Evolutionary conservation across 1,139 yeast species (phyloP).

Genomic region (Candida albicans): DNA sequence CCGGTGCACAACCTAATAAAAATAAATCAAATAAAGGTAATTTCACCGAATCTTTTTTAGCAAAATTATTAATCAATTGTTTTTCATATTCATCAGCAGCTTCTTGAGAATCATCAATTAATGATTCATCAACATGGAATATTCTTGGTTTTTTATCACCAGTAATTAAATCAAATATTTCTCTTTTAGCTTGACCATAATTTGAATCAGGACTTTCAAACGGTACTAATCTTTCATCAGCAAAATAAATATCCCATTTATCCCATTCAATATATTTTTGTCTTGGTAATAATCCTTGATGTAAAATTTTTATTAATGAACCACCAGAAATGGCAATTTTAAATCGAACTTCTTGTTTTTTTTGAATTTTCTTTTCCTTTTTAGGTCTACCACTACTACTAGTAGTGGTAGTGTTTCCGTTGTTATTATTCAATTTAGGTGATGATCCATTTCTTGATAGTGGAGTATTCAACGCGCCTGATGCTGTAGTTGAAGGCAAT

Average conservation of each 20-base stretch:
- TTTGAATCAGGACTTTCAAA: conserved; percentile 81
- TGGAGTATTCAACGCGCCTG: conserved; percentile 1
- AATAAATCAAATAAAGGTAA: conserved; percentile 91
- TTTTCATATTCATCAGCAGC: conserved; percentile 94
- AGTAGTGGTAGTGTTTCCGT: conserved; percentile 10
- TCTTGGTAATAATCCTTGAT: conserved; percentile 78
- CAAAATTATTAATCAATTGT: conserved; percentile 80
- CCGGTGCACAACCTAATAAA: conserved; percentile 96
- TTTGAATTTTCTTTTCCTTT: conserved; percentile 44
- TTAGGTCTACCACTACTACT: conserved; percentile 8
- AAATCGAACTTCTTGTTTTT: conserved; percentile 63
- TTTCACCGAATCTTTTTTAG: conserved; percentile 94
- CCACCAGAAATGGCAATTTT: conserved; percentile 94
- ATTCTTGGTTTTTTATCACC: conserved; percentile 63
- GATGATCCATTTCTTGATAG: conserved; percentile 6
- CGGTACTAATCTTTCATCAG: conserved; percentile 94
- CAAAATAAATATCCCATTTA: conserved; percentile 94
- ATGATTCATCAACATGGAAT: conserved; percentile 76
- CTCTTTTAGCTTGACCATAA: conserved; percentile 83
- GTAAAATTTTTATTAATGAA: conserved; percentile 78
- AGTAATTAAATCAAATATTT: conserved; percentile 68
- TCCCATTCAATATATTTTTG: conserved; percentile 79
- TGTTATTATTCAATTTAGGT: conserved; percentile 1
- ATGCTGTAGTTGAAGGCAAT: conserved; percentile 3
- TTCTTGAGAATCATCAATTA: conserved; percentile 84